A percentile compares a stretch with the other conserved stretches of the same genome.
Conservation (phyloP, 2,329 filamentous ascomycete genomes). For the Paecilomyces sp. region DNA sequence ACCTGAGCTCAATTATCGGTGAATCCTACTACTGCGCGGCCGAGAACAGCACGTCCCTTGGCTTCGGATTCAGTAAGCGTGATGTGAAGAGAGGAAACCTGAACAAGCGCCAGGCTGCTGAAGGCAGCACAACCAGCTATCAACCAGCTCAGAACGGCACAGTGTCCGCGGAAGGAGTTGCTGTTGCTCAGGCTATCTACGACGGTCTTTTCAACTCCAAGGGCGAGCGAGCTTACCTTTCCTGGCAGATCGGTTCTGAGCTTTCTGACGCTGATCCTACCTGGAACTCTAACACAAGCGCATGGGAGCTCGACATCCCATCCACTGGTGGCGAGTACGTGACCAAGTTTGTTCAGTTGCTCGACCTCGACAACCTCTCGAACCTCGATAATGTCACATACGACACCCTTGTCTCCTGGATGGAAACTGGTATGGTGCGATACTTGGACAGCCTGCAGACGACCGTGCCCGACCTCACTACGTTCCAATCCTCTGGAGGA, state of each 20-base stretch:
- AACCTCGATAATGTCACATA: constrained; percentile 46
- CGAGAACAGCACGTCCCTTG: neutral
- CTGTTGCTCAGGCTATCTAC: constrained; percentile 18
- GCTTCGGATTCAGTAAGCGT: neutral
- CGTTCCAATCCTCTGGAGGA: constrained; percentile 44
- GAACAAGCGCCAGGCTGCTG: constrained; percentile 11
- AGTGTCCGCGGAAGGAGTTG: constrained; percentile 9
- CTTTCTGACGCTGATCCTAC: constrained; percentile 28
- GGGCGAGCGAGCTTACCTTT: constrained; percentile 31
- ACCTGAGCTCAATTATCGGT: constrained; percentile 43
- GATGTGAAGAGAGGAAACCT: neutral
- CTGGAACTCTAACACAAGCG: constrained; percentile 25
- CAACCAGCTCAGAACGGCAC: constrained; percentile 15
- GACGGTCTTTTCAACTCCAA: constrained; percentile 29
- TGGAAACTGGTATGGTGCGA: constrained; percentile 40
- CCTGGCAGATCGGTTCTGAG: constrained; percentile 24
- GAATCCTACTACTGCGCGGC: constrained; percentile 38
- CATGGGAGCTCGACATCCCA: constrained; percentile 25
- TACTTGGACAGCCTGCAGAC: constrained; percentile 50
- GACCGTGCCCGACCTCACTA: constrained; percentile 46
- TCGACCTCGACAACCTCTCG: constrained; percentile 38
- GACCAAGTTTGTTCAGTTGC: constrained; percentile 11
- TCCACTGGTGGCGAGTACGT: constrained; percentile 28
- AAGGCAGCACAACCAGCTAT: constrained; percentile 2
- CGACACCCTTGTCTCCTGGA: constrained; percentile 51